Base-by-base conservation (phyloP, 768 basidiomycete genomes). In the Russula virescens region DNA sequence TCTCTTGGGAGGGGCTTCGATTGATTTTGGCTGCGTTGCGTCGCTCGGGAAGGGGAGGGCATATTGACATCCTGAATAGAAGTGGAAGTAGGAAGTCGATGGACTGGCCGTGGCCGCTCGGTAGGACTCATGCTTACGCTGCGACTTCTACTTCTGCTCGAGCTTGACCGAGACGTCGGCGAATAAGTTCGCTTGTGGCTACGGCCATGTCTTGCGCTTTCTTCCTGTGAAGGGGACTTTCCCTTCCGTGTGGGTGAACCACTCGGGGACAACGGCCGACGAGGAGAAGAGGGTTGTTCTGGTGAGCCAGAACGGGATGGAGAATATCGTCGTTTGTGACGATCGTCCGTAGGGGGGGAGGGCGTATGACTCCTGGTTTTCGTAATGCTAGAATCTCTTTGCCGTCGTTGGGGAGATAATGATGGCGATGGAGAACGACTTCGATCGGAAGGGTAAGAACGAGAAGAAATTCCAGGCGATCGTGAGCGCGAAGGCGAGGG, bases 371-470 rank as follows among this genome's bases (percentile, higher is more conserved):
- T 83, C 23, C 77, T 71, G 16, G 70, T 73, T 48, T 71, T 71
- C 9, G 63, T 47, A 52, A 80, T 81, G 70, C 82, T 86, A 11
- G 78, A 75, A 61, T 80, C 82, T 63, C 79, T 77, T 50, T 82
- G 80, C 49, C 76, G 78, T 26, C 79, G 81, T 70, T 85, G 85
- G 21, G 87, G 86, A 25, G 88, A 85, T 60, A 74, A 70, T 40
- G 83, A 85, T 45, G 78, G 79, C 19, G 89, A 87, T 48, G 77
- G 81, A 31, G 87, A 88, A 40, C 83, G 86, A 61, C 81, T 84
- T 49, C 81, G 79, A 50, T 85, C 86, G 25, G 87, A 88, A 45
- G 76, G 81, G 52, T 76, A 81, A 23, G 87, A 87, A 57, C 81
- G 82, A 64, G 79, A 79, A n/a, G 89, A 89, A 46, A 81, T 84